Conservation (phyloP, 1,139 yeast genomes). For the Saccharomycopsis phalli region DNA sequence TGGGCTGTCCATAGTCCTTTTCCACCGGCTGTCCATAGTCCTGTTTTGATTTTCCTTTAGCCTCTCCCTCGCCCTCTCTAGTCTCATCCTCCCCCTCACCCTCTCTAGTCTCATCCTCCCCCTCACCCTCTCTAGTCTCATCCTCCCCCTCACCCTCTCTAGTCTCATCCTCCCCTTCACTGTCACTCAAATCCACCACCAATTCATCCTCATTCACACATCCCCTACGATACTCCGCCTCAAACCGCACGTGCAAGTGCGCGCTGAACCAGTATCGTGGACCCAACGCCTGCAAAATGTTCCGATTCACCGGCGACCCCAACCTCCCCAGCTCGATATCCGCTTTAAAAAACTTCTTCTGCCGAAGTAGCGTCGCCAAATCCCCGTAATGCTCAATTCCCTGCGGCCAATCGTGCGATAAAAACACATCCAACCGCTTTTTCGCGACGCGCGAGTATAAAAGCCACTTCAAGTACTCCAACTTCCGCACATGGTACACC, state of each 20-base stretch:
- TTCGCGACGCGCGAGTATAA: constrained; percentile 24
- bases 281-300: constrained; percentile 41
- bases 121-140: too few species aligned
- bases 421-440: constrained; percentile 39
- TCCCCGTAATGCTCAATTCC: constrained; percentile 67
- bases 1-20: constrained; percentile 20
- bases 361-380: constrained; percentile 34
- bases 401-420: constrained; percentile 95
- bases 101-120: too few species aligned
- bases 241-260: constrained; percentile 73
- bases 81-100: too few species aligned
- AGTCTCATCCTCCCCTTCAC: constrained; percentile 35
- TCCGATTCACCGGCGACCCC: constrained; percentile 70
- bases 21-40: constrained; percentile 4
- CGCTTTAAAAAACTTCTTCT: constrained; percentile 57
- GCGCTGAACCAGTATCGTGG: constrained; percentile 84
- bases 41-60: constrained; percentile 6
- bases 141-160: too few species aligned
- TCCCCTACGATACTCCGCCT: constrained; percentile 34
- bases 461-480: constrained; percentile 50
- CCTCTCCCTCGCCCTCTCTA: constrained; percentile 22
- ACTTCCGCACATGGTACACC: constrained; percentile 66
- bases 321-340: constrained; percentile 55
- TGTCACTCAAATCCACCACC: constrained; percentile 31
- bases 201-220: constrained; percentile 33